These are phyloP conservation scores for Hibiscus trionum DNA, from an alignment of 345 rosid genomes.

Conservation along the genomic window DNA sequence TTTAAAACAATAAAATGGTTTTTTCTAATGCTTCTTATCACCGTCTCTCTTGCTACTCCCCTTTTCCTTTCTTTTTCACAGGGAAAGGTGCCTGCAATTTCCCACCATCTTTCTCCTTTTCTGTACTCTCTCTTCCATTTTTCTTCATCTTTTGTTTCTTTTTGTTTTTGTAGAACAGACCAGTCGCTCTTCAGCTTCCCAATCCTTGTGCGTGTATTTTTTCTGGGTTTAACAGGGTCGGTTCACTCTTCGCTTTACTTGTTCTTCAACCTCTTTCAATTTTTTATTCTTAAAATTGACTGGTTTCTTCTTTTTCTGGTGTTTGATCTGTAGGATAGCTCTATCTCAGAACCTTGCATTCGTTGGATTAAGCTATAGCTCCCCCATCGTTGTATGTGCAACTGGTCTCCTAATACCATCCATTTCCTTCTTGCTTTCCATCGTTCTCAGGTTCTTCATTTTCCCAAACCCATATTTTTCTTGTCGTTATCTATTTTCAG, in stretches of 20 bases:
- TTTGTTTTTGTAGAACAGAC: slow-evolving; percentile 33
- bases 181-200: slow-evolving; percentile 37
- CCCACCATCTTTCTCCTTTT: background rate
- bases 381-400: slow-evolving; percentile 72
- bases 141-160: slow-evolving; percentile 6
- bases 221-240: slow-evolving; percentile 72
- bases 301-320: slow-evolving; percentile 1
- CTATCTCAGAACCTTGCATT: slow-evolving; percentile 59
- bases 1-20: too few relatives aligned
- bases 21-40: too few relatives aligned
- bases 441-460: slow-evolving; percentile 40
- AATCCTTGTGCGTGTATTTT: slow-evolving; percentile 49
- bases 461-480: background rate
- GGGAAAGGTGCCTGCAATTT: slow-evolving; percentile 32
- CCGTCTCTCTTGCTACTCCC: slow-evolving; percentile 59
- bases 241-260: slow-evolving; percentile 13
- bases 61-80: slow-evolving; percentile 48
- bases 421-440: slow-evolving; percentile 51
- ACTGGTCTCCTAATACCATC: slow-evolving; percentile 69
- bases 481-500: background rate
- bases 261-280: too few relatives aligned
- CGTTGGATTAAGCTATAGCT: slow-evolving; percentile 57
- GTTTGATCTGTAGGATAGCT: slow-evolving; percentile 37
- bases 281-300: background rate
- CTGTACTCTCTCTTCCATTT: background rate